Evolutionary conservation across 148 eudicot genomes (phyloP), one percentile per base, ranked within the genome.

Genomic region (Dianthus caryophyllus): DNA sequence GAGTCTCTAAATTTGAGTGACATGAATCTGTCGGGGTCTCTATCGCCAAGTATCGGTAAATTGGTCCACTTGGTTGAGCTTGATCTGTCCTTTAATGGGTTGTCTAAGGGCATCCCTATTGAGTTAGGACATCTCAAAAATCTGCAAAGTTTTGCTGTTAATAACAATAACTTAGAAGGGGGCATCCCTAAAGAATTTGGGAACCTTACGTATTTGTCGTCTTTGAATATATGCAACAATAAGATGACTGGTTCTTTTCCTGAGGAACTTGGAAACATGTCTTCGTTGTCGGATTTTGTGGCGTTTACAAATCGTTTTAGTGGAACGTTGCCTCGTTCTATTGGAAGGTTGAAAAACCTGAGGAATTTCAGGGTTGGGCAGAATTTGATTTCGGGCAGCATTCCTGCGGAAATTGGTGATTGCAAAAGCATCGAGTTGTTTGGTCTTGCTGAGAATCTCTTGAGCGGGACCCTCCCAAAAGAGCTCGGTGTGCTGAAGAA

Each of bases 11-110:
- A 81, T 80, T 75, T 92, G 76, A 71, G 48, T 6, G 76, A 73
- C 0, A 68, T 77, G 87, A 85, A 87, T 75, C 84, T 92, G 46
- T 78, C 91, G 0, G 98, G 97, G 25, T 81, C 79, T n/a, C 49
- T 89, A 13, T 83, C 82, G 69, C 74, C 83, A 8, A 85, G 87
- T 73, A 85, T 92, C 77, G 92, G 91, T 31, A 68, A 80, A 64
- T 63, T 92, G 75, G 70, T 53, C 48, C 48, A 76, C 66, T 76
- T 89, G 67, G 64, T 65, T 61, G 51, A 21, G 31, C 84, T 92
- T 52, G 66, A 87, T 70, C 58, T 85, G 30, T 85, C 98, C 25
- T 50, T 36, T 52, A 92, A 92, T 74, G 61, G 58, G 54, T 81
- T 92, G 31, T 76, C 48, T 10, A 75, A 85, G n/a, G 63, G 24